These are phyloP conservation scores for Trypanosomatidae sp. DNA, from an alignment of 208 protist species.

Conservation along the genomic window DNA sequence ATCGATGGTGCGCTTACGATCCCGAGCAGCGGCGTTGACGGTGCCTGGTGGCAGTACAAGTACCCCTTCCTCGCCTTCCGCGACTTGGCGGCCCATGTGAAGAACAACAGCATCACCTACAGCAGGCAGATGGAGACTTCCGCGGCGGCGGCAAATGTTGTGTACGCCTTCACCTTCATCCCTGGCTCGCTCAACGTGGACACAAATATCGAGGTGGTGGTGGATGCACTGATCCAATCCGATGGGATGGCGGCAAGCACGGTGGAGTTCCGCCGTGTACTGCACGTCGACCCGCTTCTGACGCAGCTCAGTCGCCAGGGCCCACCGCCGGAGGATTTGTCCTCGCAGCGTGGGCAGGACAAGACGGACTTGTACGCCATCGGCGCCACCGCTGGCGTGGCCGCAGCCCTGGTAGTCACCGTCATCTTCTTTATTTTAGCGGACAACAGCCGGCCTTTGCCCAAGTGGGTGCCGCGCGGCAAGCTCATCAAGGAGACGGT, in stretches of 20 bases:
- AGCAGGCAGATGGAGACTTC: constrained; percentile 30
- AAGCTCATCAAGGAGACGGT: constrained; percentile 81
- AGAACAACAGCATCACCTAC: constrained; percentile 51
- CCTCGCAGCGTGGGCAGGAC: constrained; percentile 6
- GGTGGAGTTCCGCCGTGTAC: constrained; percentile 55
- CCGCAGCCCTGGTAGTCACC: constrained; percentile 51
- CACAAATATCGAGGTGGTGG: constrained; percentile 61
- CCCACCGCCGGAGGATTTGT: constrained; percentile 14
- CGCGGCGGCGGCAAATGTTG: constrained; percentile 27
- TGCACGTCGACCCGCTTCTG: constrained; percentile 74
- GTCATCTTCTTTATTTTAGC: constrained; percentile 73
- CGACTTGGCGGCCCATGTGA: constrained; percentile 38
- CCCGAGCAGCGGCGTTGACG: constrained; percentile 13
- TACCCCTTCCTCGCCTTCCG: constrained; percentile 81
- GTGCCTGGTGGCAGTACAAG: constrained; percentile 71
- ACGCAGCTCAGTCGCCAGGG: constrained; percentile 76
- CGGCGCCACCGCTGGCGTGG: constrained; percentile 48
- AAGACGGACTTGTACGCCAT: constrained; percentile 59
- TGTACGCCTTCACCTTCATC: constrained; percentile 77
- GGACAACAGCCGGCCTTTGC: constrained; percentile 80
- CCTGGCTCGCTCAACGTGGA: constrained; percentile 56
- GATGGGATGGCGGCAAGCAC: constrained; percentile 20
- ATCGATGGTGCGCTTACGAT: constrained; percentile 33
- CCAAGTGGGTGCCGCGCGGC: constrained; percentile 81
- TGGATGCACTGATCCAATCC: constrained; percentile 47